Conservation (phyloP, 306 rosid species). For the Pterocarpus santalinus region DNA sequence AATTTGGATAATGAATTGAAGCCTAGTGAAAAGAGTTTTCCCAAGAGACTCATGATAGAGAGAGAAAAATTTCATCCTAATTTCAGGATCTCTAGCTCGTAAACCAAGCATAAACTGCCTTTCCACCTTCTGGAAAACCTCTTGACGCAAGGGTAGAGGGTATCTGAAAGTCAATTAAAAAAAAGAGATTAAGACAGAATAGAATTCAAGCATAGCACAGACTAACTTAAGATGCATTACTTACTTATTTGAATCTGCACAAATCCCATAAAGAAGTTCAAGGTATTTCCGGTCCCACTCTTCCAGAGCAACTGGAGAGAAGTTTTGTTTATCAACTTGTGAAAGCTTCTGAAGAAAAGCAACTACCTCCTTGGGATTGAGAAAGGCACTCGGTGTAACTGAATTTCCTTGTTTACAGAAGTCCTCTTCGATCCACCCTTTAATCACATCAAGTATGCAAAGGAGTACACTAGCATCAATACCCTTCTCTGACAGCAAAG, state of each 20-base stretch:
- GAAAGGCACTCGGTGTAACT: constrained; percentile 69
- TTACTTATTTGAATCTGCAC: constrained; percentile 91
- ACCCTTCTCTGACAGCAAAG: constrained; percentile 91
- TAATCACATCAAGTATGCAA: constrained; percentile 95
- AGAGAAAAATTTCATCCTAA: constrained; percentile 85
- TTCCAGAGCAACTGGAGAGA: constrained; percentile 68
- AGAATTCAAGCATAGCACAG: constrained; percentile 34
- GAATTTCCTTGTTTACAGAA: constrained; percentile 80
- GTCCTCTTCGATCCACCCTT: constrained; percentile 98
- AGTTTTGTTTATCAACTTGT: constrained; percentile 86
- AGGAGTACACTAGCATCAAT: constrained; percentile 94
- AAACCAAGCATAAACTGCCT: constrained; percentile 96
- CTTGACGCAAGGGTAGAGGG: constrained; percentile 75
- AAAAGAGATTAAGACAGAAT: constrained; percentile 34
- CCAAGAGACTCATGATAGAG: constrained; percentile 89
- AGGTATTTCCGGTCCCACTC: constrained; percentile 96
- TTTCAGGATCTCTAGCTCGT: constrained; percentile 92
- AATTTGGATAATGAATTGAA: constrained; percentile 85
- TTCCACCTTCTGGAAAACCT: constrained; percentile 93
- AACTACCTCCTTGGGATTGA: constrained; percentile 85
- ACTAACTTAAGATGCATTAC: constrained; percentile 44
- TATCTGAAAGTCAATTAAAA: constrained; percentile 64
- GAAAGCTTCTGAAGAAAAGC: constrained; percentile 97
- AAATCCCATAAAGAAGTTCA: constrained; percentile 84
- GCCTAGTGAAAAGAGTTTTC: constrained; percentile 83